phyloP scores from a whole-genome alignment of 1,284 basidiomycete species.

The Cryptococcus floricola region DNA sequence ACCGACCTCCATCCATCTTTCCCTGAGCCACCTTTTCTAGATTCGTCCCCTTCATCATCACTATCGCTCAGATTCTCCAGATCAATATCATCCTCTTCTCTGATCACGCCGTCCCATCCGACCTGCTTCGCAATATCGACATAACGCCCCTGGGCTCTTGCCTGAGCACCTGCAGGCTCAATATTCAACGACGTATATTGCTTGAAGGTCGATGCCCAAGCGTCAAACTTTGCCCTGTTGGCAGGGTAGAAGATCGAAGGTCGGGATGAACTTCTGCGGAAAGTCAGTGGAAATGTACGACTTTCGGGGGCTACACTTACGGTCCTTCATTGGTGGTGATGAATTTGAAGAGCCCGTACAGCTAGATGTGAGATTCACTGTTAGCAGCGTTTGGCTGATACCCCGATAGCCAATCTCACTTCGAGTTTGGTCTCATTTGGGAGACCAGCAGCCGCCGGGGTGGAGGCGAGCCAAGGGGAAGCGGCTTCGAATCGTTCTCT shows the following conservation, averaged over 20 bases:
- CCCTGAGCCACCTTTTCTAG: constrained; percentile 46
- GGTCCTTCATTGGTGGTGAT: constrained; percentile 52
- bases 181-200: background rate
- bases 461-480: constrained; percentile 30
- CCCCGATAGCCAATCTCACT: constrained; percentile 16
- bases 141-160: constrained; percentile 56
- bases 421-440: constrained; percentile 41
- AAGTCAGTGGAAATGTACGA: background rate
- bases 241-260: constrained; percentile 78
- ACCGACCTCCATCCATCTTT: constrained; percentile 11
- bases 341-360: constrained; percentile 82
- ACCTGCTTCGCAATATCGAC: constrained; percentile 63
- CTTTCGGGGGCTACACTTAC: constrained; percentile 17
- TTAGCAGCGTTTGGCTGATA: background rate
- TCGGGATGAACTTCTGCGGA: constrained; percentile 50
- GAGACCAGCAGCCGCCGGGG: constrained; percentile 28
- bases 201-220: constrained; percentile 57
- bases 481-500: constrained; percentile 29
- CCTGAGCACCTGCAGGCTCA: constrained; percentile 52
- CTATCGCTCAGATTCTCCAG: constrained; percentile 34
- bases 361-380: constrained; percentile 38
- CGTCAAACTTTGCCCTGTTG: constrained; percentile 82
- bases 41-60: constrained; percentile 29
- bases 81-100: constrained; percentile 16
- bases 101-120: constrained; percentile 57